Evolutionary conservation across 179 eudicot species (phyloP), one percentile per base, ranked within the genome.

Genomic region (Vitellaria paradoxa): DNA sequence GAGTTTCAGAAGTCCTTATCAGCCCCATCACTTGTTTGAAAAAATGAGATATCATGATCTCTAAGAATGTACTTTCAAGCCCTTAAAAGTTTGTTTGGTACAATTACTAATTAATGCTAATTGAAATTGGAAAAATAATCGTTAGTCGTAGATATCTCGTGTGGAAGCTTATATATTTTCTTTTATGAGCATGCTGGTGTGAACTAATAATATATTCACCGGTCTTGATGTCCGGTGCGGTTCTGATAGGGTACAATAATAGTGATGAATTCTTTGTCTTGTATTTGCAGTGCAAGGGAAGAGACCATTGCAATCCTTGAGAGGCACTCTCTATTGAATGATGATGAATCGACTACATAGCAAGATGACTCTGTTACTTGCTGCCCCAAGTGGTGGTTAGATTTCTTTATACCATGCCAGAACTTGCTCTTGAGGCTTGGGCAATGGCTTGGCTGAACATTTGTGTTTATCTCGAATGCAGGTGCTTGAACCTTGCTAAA

Each of bases 221-320:
- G 49, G 15, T 53, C 14, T 53, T 53, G 5, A 15, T 53, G 57
- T 53, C 5, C 14, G 57, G 4, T 53, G 11, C 11, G 37, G 37
- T 30, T 30, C 37, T 30, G 37, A 30, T 30, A 30, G 37, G 37
- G 12, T 7, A 8, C 55, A 7, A 50, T 50, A 12, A 50, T 50
- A 26, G 20, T 9, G 26, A 42, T 40, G 7, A 24, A 52, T 70
- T 52, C 63, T 61, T 63, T 26, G 46, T 21, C 76, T 23, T 65
- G 60, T 72, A 6, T 86, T 66, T 79, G 80, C 86, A 94, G 98
- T 83, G 98, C 98, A 9, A 71, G 78, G 81, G 93, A 87, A 80
- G 94, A 88, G 82, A 94, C 98, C 9, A 56, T 88, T 59, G 88
- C 84, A 23, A 88, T 89, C 76, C 89, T 94, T 24, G 87, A 89